phyloP scores from a whole-genome alignment of 1,284 basidiomycete genomes.

The Anthracocystis walkeri region DNA sequence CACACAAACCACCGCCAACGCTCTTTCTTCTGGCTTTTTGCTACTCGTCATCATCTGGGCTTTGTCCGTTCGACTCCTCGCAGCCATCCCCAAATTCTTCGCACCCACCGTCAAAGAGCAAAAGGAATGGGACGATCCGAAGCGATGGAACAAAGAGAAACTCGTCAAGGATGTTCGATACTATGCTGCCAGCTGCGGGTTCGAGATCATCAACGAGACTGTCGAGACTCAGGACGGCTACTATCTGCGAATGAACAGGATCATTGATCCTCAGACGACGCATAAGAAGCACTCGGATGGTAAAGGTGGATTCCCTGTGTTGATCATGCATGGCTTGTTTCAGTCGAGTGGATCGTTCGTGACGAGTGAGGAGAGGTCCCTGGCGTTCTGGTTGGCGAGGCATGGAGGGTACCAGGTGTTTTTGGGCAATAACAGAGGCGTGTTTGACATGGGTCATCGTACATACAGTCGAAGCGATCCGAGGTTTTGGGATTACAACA shows the following conservation, averaged over 20 bases:
- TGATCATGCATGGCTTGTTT: conserved; percentile 76
- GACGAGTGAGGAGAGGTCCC: conserved; percentile 75
- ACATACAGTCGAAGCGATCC: conserved; percentile 73
- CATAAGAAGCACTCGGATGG: conserved; percentile 71
- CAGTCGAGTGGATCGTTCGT: conserved; percentile 77
- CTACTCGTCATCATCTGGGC: conserved; percentile 70
- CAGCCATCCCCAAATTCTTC: conserved; percentile 49
- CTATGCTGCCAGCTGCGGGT: conserved; percentile 74
- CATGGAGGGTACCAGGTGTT: conserved; percentile 75
- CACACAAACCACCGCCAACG: conserved; percentile 72
- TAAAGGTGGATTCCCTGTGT: conserved; percentile 74
- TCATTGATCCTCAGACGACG: conserved; percentile 72
- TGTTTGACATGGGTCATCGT: conserved; percentile 76
- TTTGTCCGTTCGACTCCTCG: conserved; percentile 55
- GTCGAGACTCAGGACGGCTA: conserved; percentile 76
- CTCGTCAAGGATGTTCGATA: conserved; percentile 74
- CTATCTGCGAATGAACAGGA: conserved; percentile 73
- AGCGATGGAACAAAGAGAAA: conserved; percentile 72
- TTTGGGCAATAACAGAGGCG: conserved; percentile 75
- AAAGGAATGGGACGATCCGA: conserved; percentile 73
- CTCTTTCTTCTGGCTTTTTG: conserved; percentile 74
- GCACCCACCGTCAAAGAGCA: conserved; percentile 21
- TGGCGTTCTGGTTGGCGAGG: conserved; percentile 76
- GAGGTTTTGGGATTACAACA: conserved; percentile 77
- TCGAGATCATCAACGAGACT: conserved; percentile 75